These are phyloP conservation scores for Colletotrichum neosansevieriae DNA, from an alignment of 2,329 filamentous ascomycete genomes.

Conservation along the genomic window DNA sequence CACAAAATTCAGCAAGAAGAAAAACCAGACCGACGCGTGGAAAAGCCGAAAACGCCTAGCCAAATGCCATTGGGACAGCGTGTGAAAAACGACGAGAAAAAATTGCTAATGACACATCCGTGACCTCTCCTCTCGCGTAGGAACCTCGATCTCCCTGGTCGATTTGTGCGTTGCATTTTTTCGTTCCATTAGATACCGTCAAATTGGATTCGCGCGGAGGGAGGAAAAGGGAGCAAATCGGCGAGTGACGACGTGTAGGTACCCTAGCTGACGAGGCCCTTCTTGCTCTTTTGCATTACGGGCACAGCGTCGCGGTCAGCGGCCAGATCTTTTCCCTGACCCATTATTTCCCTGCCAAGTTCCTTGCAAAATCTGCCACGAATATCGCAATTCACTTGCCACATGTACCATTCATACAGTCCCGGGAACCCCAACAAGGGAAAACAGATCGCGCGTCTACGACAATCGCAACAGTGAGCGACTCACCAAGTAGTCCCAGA, in stretches of 20 bases:
- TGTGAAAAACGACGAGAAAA: slow-evolving; percentile 6
- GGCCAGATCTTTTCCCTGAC: slow-evolving; percentile 24
- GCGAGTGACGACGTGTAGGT: slow-evolving; percentile 3
- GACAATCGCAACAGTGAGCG: slow-evolving; percentile 17
- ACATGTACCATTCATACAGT: background rate
- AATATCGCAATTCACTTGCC: background rate
- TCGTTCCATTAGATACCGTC: background rate
- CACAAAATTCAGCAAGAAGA: background rate
- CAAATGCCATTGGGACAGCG: slow-evolving; percentile 38
- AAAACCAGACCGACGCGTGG: slow-evolving; percentile 21
- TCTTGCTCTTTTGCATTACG: slow-evolving; percentile 51
- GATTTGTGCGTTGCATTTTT: slow-evolving; percentile 24
- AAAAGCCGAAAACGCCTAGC: slow-evolving; percentile 41
- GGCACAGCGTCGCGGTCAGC: slow-evolving; percentile 34
- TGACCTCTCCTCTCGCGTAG: slow-evolving; percentile 4
- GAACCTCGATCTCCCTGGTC: slow-evolving; percentile 1
- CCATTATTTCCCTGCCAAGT: background rate
- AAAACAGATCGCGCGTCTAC: slow-evolving; percentile 1
- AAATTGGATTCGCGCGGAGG: slow-evolving; percentile 16
- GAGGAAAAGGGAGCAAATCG: slow-evolving; percentile 1
- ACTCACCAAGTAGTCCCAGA: slow-evolving; percentile 85
- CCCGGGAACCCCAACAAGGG: slow-evolving; percentile 3
- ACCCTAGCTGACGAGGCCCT: slow-evolving; percentile 53
- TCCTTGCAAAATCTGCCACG: background rate
- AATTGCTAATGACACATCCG: slow-evolving; percentile 2